Conservation (phyloP, 1,139 yeast genomes). For the Geotrichum phurueaensis region DNA sequence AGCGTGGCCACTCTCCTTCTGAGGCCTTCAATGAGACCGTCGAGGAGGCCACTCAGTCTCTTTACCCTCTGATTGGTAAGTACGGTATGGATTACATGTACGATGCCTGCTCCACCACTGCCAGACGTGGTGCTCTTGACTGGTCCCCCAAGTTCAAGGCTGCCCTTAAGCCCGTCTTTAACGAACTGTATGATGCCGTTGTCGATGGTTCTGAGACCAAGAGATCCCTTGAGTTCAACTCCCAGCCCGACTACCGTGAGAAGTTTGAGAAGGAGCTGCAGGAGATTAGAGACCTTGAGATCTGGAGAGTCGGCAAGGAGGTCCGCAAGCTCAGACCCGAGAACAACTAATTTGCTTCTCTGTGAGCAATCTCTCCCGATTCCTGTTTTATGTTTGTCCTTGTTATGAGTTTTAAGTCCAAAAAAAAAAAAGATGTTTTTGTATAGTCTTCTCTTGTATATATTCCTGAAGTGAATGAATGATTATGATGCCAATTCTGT, state of each 20-base stretch:
- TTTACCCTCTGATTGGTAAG: slow-evolving; percentile 97
- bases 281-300: slow-evolving; percentile 93
- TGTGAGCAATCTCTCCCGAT: neutral
- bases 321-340: slow-evolving; percentile 99
- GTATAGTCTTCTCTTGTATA: too few species aligned
- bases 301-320: slow-evolving; percentile 99
- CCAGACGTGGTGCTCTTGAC: slow-evolving; percentile 99
- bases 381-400: neutral
- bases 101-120: slow-evolving; percentile 99
- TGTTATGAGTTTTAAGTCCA: neutral
- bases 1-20: slow-evolving; percentile 98
- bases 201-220: slow-evolving; percentile 95
- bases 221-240: slow-evolving; percentile 97
- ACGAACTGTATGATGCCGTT: slow-evolving; percentile 90
- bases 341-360: slow-evolving; percentile 62
- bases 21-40: slow-evolving; percentile 99
- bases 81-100: slow-evolving; percentile 99
- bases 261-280: slow-evolving; percentile 90
- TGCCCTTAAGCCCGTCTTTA: slow-evolving; percentile 97
- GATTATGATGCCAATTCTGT: neutral
- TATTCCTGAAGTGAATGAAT: neutral
- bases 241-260: slow-evolving; percentile 95
- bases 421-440: too few species aligned
- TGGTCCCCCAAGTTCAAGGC: slow-evolving; percentile 99
- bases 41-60: slow-evolving; percentile 98